Evolutionary conservation across 805 yeast genomes (phyloP).

Genomic region (Starmerella sirachaensis): DNA sequence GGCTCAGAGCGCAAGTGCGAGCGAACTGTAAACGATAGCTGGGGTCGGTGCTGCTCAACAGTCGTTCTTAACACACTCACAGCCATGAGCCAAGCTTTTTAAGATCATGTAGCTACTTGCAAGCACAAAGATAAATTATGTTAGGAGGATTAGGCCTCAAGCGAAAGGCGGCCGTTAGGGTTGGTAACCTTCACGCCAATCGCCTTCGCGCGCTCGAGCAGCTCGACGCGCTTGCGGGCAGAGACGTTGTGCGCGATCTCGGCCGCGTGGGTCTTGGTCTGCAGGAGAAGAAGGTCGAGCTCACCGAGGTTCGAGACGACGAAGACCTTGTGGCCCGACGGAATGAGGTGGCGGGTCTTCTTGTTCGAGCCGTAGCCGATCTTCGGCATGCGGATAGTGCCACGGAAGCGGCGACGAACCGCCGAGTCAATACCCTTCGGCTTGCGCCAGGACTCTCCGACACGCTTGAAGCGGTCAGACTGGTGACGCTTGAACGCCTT

Average conservation of each 20-base stretch:
- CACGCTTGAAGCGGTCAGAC: slow-evolving; percentile 99
- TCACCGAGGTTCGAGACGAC: slow-evolving; percentile 85
- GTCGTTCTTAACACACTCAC: too few relatives aligned
- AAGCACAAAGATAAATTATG: too few relatives aligned
- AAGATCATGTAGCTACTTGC: too few relatives aligned
- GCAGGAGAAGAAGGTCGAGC: slow-evolving; percentile 89
- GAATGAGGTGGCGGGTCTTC: slow-evolving; percentile 89
- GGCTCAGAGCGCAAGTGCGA: too few relatives aligned
- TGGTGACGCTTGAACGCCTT: slow-evolving; percentile 99
- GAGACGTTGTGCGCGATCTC: slow-evolving; percentile 99
- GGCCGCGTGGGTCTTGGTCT: slow-evolving; percentile 98
- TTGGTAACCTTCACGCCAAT: slow-evolving; percentile 98
- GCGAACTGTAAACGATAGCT: too few relatives aligned
- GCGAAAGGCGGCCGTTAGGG: slow-evolving; percentile 96
- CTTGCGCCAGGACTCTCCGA: slow-evolving; percentile 98
- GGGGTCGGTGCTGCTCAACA: too few relatives aligned
- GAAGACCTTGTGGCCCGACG: slow-evolving; percentile 97
- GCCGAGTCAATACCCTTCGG: slow-evolving; percentile 99
- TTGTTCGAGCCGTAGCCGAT: slow-evolving; percentile 99
- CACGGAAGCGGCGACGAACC: slow-evolving; percentile 99
- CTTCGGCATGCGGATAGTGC: slow-evolving; percentile 97
- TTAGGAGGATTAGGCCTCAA: slow-evolving; percentile 98
- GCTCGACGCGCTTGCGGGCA: slow-evolving; percentile 94
- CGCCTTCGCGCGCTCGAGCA: slow-evolving; percentile 94
- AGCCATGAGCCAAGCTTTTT: too few relatives aligned